phyloP scores from a whole-genome alignment of 2,329 filamentous ascomycete genomes.

The Fusarium praegraminearum region DNA sequence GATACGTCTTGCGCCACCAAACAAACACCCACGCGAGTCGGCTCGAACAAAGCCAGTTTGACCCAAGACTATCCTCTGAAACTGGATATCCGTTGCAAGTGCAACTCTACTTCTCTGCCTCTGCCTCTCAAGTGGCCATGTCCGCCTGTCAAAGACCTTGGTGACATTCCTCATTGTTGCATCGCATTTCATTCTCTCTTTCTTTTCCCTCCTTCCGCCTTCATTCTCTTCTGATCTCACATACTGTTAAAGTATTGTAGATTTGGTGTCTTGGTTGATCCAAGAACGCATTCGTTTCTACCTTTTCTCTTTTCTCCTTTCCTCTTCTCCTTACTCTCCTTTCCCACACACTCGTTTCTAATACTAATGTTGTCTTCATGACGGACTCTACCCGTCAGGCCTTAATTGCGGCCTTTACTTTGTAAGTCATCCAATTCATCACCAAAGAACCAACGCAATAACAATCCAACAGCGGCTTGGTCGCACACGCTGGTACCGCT shows the following conservation, averaged over 20 bases:
- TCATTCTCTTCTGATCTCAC: conserved; percentile 32
- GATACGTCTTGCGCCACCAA: conserved; percentile 21
- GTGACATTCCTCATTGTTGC: conserved; percentile 24
- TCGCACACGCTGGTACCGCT: conserved; percentile 64
- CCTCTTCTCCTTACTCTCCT: conserved; percentile 12
- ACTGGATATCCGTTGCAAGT: conserved; percentile 39
- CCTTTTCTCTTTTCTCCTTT: background rate
- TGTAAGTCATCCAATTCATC: conserved; percentile 55
- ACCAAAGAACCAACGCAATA: conserved; percentile 8
- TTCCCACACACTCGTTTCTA: conserved; percentile 49
- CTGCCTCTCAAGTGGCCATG: conserved; percentile 18
- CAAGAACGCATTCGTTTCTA: conserved; percentile 27
- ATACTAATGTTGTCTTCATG: conserved; percentile 55
- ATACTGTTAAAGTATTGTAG: conserved; percentile 31
- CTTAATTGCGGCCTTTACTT: conserved; percentile 66
- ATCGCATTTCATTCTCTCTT: conserved; percentile 23
- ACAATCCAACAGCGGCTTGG: conserved; percentile 60
- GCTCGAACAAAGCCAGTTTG: conserved; percentile 48
- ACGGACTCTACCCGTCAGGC: conserved; percentile 60
- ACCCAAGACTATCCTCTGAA: conserved; percentile 43
- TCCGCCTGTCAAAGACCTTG: conserved; percentile 20
- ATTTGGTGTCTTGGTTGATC: conserved; percentile 39
- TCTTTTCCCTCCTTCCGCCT: conserved; percentile 29
- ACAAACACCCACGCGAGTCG: conserved; percentile 30
- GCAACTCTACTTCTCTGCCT: conserved; percentile 25